Evolutionary conservation across 371 early-diverging fungal genomes (phyloP), one percentile per base, ranked within the genome.

Genomic region (Mucor mucedo): DNA sequence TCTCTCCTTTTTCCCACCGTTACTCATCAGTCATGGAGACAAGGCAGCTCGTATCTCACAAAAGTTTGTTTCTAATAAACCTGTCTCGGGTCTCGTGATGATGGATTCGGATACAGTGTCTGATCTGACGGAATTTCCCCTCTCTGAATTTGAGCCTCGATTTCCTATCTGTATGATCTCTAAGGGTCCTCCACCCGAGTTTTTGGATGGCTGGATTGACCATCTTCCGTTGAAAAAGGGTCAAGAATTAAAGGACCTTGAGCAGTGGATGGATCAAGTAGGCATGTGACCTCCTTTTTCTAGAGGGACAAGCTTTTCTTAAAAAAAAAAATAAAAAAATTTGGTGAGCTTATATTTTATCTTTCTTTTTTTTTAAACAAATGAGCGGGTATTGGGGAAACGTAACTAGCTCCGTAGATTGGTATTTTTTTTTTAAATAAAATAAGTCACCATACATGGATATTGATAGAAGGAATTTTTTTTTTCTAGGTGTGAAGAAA

Each of bases 41-140:
- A 61, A 60, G 16, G 72, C 77, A 9, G 71, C 76, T 71, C 59
- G 72, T 8, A 54, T 75, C 9, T 66, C 70, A 30, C 70, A 77
- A 64, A 77, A 77, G 28, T 79, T 64, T 52, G 77, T 79, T 0
- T 68, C 73, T 32, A 77, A 77, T 33, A 61, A 79, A n/a, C 80
- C 80, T 2, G 75, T 72, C 1, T 75, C 80, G 50, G 80, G 71
- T 5, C 45, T 77, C 13, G 64, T 75, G 0, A 52, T 79, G 57
- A 45, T 75, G 0, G 55, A 45, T 0, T 28, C 68, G 21, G 55
- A 65, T 4, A 48, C 56, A 0, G 38, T 6, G 28, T 45, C 32
- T 7, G 14, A 32, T 14, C 2, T 38, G 21, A 50, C 13, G 14
- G 32, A 52, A 30, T 66, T 60, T 44, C 71, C 65, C 39, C 49